Base-by-base conservation (phyloP, 352 stramenopile species). In the Phytopythium kandeliae region DNA sequence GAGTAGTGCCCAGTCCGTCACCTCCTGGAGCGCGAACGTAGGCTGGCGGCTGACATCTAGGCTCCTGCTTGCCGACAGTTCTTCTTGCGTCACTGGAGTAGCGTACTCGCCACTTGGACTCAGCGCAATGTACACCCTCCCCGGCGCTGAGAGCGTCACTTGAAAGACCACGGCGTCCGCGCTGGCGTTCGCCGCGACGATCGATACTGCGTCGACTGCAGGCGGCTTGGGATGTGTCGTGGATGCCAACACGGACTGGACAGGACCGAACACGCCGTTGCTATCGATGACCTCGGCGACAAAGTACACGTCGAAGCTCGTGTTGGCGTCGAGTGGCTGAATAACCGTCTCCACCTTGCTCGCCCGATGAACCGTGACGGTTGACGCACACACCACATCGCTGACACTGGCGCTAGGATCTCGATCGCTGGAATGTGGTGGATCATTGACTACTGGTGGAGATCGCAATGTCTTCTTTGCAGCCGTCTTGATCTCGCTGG, bases 221-320 rank as follows among this genome's bases (percentile, higher is more conserved):
- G 82, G 79, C 2, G 74, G 64, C 19, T 74, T 55, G 11, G 82
- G 63, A 47, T 90, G 59, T 5, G 82, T 91, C 25, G 43, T 71
- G 15, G 76, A 78, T 12, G 65, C 71, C 40, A 85, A 30, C 3
- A 89, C 78, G 0, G 76, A 85, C 37, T 88, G 66, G 37, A 93
- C 79, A 6, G 64, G 49, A 8, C 82, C 82, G 48, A 83, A 93
- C 11, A 93, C 79, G 4, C 79, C 82, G 40, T 93, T 91, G 58
- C 82, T 93, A 31, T 71, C 69, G 12, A 71, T 68, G 19, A 89
- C 82, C 41, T 93, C 79, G 13, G 74, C 70, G 10, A 93, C 80
- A 59, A 93, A 85, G 64, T 85, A 90, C 55, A 91, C 79, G 35
- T 91, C 80, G 61, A 90, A 93, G 64, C 66, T 89, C 22, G 64